Evolutionary conservation across 768 basidiomycete genomes (phyloP).

Genomic region (Macrolepiota fuliginosa): DNA sequence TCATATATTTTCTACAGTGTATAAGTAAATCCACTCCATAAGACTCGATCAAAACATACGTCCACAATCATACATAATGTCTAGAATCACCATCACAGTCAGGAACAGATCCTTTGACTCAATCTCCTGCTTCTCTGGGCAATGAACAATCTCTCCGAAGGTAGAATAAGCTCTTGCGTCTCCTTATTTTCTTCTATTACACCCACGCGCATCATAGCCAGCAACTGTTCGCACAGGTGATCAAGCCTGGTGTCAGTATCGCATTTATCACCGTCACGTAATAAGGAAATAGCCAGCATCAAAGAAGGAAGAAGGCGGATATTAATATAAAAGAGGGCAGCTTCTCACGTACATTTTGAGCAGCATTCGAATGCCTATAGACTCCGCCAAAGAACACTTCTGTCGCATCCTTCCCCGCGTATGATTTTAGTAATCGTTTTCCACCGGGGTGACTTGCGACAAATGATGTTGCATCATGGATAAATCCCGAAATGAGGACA

Average conservation of each 20-base stretch:
- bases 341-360: slow-evolving; percentile 58
- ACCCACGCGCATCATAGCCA: slow-evolving; percentile 52
- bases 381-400: slow-evolving; percentile 84
- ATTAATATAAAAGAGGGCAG: not conserved
- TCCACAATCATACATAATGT: not conserved
- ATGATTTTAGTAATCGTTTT: slow-evolving; percentile 47
- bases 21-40: not conserved
- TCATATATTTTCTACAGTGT: not conserved
- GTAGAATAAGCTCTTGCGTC: slow-evolving; percentile 5
- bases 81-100: not conserved
- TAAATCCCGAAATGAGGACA: slow-evolving; percentile 79
- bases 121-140: not conserved
- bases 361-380: slow-evolving; percentile 81
- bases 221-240: slow-evolving; percentile 32
- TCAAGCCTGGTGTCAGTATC: slow-evolving; percentile 1
- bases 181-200: slow-evolving; percentile 20
- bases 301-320: not conserved
- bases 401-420: slow-evolving; percentile 81
- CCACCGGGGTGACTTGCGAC: slow-evolving; percentile 82
- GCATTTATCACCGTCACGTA: not conserved
- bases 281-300: too few relatives aligned
- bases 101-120: not conserved
- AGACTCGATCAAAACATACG: not conserved
- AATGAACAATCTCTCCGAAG: slow-evolving; percentile 16
- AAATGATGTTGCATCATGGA: slow-evolving; percentile 80